Evolutionary conservation across 1,284 basidiomycete species (phyloP).

Genomic region (Marasmius tenuissimus): DNA sequence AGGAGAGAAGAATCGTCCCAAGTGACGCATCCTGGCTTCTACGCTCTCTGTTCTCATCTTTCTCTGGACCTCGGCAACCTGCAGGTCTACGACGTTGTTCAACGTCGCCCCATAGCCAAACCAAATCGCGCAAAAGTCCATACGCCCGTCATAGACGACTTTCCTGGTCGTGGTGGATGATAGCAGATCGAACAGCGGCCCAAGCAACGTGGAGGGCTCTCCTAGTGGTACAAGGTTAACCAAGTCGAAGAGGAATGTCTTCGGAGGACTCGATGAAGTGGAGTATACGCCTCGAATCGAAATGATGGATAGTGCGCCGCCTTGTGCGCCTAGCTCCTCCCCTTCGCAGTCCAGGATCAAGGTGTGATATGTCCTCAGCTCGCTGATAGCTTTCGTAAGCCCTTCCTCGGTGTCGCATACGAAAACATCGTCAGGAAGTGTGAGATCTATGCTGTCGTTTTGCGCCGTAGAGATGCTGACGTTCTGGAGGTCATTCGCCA

Average conservation of each 20-base stretch:
- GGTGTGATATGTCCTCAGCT: not conserved
- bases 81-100: slow-evolving; percentile 19
- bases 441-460: no score
- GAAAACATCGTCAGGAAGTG: no score
- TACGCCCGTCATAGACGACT: slow-evolving; percentile 20
- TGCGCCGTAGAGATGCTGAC: no score
- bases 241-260: slow-evolving; percentile 3
- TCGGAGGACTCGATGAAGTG: not conserved
- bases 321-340: not conserved
- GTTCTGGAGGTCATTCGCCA: no score
- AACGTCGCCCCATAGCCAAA: slow-evolving; percentile 15
- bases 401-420: not conserved
- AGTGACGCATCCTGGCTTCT: slow-evolving; percentile 6
- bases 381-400: not conserved
- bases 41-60: slow-evolving; percentile 10
- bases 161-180: slow-evolving; percentile 12
- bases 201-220: not conserved
- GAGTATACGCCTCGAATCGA: not conserved
- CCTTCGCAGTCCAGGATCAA: slow-evolving; percentile 5
- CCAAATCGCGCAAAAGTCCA: slow-evolving; percentile 19
- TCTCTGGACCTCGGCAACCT: slow-evolving; percentile 19
- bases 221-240: not conserved
- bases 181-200: slow-evolving; percentile 15
- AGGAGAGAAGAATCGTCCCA: not conserved
- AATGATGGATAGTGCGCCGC: slow-evolving; percentile 1